Evolutionary conservation across 768 basidiomycete species (phyloP).

Genomic region (Suillus placidus): DNA sequence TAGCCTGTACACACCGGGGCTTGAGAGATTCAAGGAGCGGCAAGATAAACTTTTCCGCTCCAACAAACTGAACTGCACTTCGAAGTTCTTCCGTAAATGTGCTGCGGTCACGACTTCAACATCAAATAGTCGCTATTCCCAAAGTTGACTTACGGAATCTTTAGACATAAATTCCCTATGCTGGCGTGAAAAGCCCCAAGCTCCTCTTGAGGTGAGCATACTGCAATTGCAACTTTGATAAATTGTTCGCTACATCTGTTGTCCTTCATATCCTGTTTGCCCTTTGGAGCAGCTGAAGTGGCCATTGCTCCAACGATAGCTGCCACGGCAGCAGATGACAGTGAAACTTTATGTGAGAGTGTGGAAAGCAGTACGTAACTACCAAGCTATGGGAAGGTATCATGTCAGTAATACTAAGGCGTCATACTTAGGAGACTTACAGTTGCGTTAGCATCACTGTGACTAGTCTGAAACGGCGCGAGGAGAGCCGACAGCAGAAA

Average conservation of each 20-base stretch:
- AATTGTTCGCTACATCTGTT: constrained; percentile 59
- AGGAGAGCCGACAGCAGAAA: constrained; percentile 66
- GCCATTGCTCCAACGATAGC: constrained; percentile 59
- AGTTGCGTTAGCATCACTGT: constrained; percentile 51
- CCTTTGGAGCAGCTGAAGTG: constrained; percentile 41
- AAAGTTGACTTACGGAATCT: constrained; percentile 47
- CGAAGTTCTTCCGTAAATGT: constrained; percentile 50
- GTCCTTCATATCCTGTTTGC: constrained; percentile 19
- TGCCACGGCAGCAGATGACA: constrained; percentile 62
- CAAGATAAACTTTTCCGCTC: constrained; percentile 57
- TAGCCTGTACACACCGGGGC: constrained; percentile 38
- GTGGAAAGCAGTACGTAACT: constrained; percentile 73
- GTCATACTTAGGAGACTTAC: constrained; percentile 41
- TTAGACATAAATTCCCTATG: constrained; percentile 44
- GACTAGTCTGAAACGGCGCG: constrained; percentile 52
- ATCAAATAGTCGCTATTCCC: not conserved
- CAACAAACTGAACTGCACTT: constrained; percentile 47
- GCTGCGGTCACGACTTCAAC: constrained; percentile 32
- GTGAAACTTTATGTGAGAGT: constrained; percentile 64
- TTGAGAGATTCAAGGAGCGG: constrained; percentile 52
- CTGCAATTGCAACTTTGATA: constrained; percentile 62
- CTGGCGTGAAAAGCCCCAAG: constrained; percentile 47
- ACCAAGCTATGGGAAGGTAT: constrained; percentile 52
- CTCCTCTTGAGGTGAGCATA: constrained; percentile 65
- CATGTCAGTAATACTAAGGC: constrained; percentile 3